Evolutionary conservation across 768 basidiomycete species (phyloP).

Genomic region (Psilocybe tampanensis): DNA sequence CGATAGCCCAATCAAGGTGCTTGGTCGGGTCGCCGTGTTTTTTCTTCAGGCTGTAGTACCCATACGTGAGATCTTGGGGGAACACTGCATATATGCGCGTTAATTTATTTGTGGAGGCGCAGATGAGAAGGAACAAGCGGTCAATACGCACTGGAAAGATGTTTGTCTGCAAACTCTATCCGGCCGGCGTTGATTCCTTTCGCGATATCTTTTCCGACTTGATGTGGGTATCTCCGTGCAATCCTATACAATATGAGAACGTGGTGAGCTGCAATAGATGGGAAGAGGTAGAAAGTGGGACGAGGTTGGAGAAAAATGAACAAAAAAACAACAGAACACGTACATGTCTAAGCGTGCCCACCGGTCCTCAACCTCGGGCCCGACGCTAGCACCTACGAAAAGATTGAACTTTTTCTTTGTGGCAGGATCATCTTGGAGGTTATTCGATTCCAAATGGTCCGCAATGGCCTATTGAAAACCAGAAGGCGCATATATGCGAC

Average conservation of each 20-base stretch:
- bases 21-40: slow-evolving; percentile 45
- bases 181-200: slow-evolving; percentile 52
- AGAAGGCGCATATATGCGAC: too few relatives aligned
- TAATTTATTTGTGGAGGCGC: not conserved
- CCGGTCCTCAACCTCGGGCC: slow-evolving; percentile 51
- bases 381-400: slow-evolving; percentile 49
- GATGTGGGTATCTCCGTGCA: slow-evolving; percentile 46
- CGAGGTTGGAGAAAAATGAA: not conserved
- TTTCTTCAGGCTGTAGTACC: slow-evolving; percentile 46
- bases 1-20: slow-evolving; percentile 51
- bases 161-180: slow-evolving; percentile 50
- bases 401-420: slow-evolving; percentile 51
- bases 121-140: not conserved
- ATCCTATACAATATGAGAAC: slow-evolving; percentile 17
- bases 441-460: slow-evolving; percentile 43
- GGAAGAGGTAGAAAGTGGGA: too few relatives aligned
- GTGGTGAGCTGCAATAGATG: not conserved
- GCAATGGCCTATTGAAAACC: slow-evolving; percentile 45
- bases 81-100: slow-evolving; percentile 37
- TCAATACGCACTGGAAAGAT: slow-evolving; percentile 42
- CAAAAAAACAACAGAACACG: slow-evolving; percentile 7
- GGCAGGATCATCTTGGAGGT: slow-evolving; percentile 42
- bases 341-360: slow-evolving; percentile 51
- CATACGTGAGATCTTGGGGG: slow-evolving; percentile 50
- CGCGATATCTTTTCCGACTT: slow-evolving; percentile 49